These are phyloP conservation scores for Yamadazyma laniorum DNA, from an alignment of 805 yeast species.

Conservation along the genomic window DNA sequence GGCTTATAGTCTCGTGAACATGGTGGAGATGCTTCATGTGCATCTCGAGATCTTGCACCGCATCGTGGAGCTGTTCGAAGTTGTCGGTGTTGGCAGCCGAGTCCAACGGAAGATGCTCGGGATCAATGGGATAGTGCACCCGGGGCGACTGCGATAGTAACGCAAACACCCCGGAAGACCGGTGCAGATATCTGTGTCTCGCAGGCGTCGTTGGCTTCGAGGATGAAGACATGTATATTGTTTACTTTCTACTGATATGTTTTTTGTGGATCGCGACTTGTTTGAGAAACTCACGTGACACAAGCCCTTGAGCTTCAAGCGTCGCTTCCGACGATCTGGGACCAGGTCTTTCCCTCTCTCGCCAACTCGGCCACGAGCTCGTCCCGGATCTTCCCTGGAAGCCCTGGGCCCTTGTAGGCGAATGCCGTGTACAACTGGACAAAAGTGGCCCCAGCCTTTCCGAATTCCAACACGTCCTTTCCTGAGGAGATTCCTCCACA, in stretches of 20 bases:
- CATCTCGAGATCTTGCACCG: conserved; percentile 53
- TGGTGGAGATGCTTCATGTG: conserved; percentile 56
- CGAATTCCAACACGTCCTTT: conserved; percentile 86
- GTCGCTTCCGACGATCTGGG: conserved; percentile 52
- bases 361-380: conserved; percentile 48
- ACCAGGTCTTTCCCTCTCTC: conserved; percentile 82
- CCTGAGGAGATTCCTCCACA: conserved; percentile 94
- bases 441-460: conserved; percentile 90
- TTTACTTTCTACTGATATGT: conserved; percentile 1
- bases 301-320: too few relatives aligned
- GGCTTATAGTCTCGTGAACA: conserved; percentile 59
- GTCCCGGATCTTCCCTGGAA: conserved; percentile 48
- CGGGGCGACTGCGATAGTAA: conserved; percentile 42
- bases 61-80: conserved; percentile 47
- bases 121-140: conserved; percentile 43
- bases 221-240: neutral
- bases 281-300: conserved; percentile 2
- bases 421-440: conserved; percentile 85
- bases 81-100: conserved; percentile 36
- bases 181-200: conserved; percentile 5
- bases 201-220: conserved; percentile 10
- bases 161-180: conserved; percentile 37
- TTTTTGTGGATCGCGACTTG: neutral
- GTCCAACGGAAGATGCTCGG: conserved; percentile 42
- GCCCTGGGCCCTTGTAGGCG: conserved; percentile 91